Evolutionary conservation across 495 filamentous ascomycete genomes (phyloP), one percentile per base, ranked within the genome.

Genomic region (Aspergillus cavernicola): DNA sequence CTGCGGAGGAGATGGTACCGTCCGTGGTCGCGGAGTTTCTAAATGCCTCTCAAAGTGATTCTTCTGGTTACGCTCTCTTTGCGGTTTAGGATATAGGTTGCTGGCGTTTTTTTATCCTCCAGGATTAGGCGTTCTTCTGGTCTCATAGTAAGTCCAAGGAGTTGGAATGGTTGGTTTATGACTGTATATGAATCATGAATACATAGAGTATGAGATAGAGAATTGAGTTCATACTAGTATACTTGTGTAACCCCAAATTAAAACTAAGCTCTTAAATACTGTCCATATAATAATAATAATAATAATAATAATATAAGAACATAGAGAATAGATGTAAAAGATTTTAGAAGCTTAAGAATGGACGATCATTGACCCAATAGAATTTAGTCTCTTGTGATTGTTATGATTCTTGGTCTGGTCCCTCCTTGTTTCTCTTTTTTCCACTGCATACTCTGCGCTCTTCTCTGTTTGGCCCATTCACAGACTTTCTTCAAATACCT

Each of bases 1-100:
- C 62, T 60, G 8, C 61, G 67, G 26, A 65, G 59, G 59, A 66
- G 69, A 38, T 69, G 70, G 70, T 70, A 66, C 56, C 66, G 66
- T 38, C 60, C 65, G 57, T 61, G 63, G 20, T 63, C 63, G 43
- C 66, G 64, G 35, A 57, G 54, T 7, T 33, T 36, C 13, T 58
- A 37, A 48, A 28, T 35, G 38, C 29, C 50, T 52, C 38, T 37
- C 29, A 55, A 33, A 40, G 41, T 16, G 28, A 19, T 5, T 22
- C 33, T 15, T 51, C 50, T 47, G 18, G 39, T 36, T 36, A 20
- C 31, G 20, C 20, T 52, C 35, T 44, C 55, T 47, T 20, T 35
- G 12, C 28, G 28, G 18, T 23, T 38, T 37, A 26, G 33, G 24
- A 22, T 40, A 11, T 13, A 19, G 18, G 18, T 53, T 20, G 23